Base-by-base conservation (phyloP, 2,329 filamentous ascomycete species). In the Myriosclerotinia curreyana region DNA sequence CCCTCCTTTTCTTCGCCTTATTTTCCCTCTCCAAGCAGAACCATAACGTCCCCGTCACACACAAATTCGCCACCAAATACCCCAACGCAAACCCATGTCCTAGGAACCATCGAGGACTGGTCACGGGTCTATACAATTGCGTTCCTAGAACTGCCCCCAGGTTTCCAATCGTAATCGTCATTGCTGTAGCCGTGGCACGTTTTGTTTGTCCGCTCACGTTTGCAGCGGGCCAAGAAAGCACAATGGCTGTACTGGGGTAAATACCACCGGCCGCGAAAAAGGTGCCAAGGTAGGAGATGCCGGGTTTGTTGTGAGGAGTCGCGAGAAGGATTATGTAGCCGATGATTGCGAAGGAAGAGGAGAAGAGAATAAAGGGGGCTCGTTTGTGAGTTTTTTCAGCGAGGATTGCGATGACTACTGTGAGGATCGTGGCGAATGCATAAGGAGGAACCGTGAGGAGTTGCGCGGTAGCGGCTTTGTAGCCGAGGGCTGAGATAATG, bases 151-250 rank as follows among this genome's bases (percentile, higher is more conserved):
- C 85, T 0, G 86, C 87, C 0, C 87, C 88, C 1, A 88, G 72
- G 68, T 90, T 90, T 0, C 87, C 88, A 59, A 91, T 86, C 12
- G 83, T 87, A 64, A 91, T 90, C 69, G 90, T 87, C 82, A 91
- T 84, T 0, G 85, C 88, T 55, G 87, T 89, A 2, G 84, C 85
- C 5, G 86, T 84, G 0, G 85, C 86, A 0, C 88, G 80, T 74
- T 91, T 91, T 0, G 86, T 89, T 74, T 90, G 86, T 0, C 86
- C 86, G 0, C 85, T 86, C 0, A 91, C 85, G 65, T 91, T 90
- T 73, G 88, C 89, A 1, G 87, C 87, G 0, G 87, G 86, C 87
- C 88, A 91, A 0, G 84, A 86, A 0, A 91, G 77, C 0, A 86
- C 82, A 2, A 89, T 80, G 0, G 86, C 86, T 0, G 81, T 82